A percentile compares a stretch with the other conserved stretches of the same genome.
Evolutionary conservation across 2,329 filamentous ascomycete species (phyloP).

Genomic region (Aureobasidium namibiae): DNA sequence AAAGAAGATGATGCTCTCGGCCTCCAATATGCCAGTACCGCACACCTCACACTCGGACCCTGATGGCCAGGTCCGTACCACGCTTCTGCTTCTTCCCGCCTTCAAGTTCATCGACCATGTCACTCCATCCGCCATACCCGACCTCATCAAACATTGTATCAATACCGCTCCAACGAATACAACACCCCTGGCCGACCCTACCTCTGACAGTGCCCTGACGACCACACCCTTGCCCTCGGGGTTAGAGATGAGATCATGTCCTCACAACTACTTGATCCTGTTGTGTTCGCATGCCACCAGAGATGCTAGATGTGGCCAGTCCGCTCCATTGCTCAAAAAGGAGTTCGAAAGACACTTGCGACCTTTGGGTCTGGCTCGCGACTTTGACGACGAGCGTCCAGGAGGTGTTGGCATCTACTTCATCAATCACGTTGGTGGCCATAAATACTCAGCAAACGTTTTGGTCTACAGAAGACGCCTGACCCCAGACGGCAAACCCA

Average conservation of each 20-base stretch:
- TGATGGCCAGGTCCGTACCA: conserved; percentile 55
- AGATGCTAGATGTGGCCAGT: conserved; percentile 90
- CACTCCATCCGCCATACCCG: conserved; percentile 62
- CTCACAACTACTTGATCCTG: conserved; percentile 79
- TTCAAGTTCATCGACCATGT: conserved; percentile 80
- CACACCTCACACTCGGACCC: conserved; percentile 53
- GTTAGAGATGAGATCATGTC: conserved; percentile 57
- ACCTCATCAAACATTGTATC: conserved; percentile 63
- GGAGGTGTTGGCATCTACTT: conserved; percentile 95
- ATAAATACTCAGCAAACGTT: conserved; percentile 93
- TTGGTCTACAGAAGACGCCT: conserved; percentile 70
- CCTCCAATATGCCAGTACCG: conserved; percentile 81
- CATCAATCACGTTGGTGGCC: conserved; percentile 90
- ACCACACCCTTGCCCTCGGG: conserved; percentile 22
- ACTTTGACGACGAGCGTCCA: conserved; percentile 78
- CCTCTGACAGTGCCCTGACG: neutral
- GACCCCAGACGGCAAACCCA: conserved; percentile 15
- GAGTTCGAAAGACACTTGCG: conserved; percentile 87
- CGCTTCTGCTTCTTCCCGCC: conserved; percentile 73
- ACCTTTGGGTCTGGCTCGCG: conserved; percentile 74
- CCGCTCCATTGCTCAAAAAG: conserved; percentile 75
- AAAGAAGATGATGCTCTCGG: conserved; percentile 72
- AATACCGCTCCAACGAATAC: conserved; percentile 66
- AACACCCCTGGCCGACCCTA: conserved; percentile 43
- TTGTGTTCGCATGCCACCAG: conserved; percentile 93